Base-by-base conservation (phyloP, 345 rosid genomes). In the Cochlearia excelsa region DNA sequence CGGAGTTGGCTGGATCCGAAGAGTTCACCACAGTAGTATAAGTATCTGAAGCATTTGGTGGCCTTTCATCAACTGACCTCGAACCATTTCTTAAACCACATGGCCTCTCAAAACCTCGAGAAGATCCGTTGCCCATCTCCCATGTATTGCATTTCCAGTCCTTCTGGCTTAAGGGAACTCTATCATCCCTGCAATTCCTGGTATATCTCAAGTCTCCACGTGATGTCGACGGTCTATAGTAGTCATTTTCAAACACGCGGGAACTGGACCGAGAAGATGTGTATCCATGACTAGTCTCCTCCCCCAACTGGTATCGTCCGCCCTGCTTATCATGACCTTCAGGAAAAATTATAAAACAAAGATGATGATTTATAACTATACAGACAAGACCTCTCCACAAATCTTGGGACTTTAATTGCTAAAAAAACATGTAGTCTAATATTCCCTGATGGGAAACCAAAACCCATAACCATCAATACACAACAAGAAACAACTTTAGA, bases 281-380 rank as follows among this genome's bases (percentile, higher is more conserved):
- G 41, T 81, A 85, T 39, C 84, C 84, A 73, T 82, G 79, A 71
- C 84, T 79, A 72, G 79, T 58, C 49, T 93, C 95, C 43, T 85
- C 91, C 5, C 70, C 66, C 76, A 80, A 83, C 73, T 72, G 47
- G 77, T 83, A 82, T 79, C 89, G 85, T 34, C 81, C 82, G 59
- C 90, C 91, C 79, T 83, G 94, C 97, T 84, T 89, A 76, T 81
- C 87, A 70, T 93, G 84, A 82, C 89, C 95, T 90, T 79, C 77
- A 82, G 63, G 65, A 61, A 67, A 73, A 49, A 58, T 73, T 58
- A 23, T 16, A 75, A 60, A 38, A 80, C 63, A 66, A 66, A 64
- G 48, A 57, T 9, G 59, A 54, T 54, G 40, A 40, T 16, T 52
- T 7, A 7, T 27, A 57, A 59, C 39, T 26, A 69, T 23, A 53